Percentiles rank a stretch among this genome's conserved stretches.
Conservation (phyloP, 1,284 basidiomycete genomes). For the Leccinum subrobustum region DNA sequence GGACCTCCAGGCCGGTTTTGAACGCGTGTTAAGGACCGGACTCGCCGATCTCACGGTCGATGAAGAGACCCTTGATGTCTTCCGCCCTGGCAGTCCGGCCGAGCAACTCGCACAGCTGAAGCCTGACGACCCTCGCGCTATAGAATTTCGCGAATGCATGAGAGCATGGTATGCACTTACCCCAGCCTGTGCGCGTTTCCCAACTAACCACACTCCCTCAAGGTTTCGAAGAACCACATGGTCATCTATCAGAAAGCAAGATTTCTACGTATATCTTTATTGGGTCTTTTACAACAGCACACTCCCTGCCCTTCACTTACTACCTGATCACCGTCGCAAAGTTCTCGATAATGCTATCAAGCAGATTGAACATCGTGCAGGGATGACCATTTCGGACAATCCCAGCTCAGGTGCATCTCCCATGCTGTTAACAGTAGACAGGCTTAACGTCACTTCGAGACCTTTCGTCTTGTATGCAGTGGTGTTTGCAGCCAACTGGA, state of each 20-base stretch:
- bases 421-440: constrained; percentile 79
- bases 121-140: constrained; percentile 65
- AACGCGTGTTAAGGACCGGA: constrained; percentile 55
- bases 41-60: constrained; percentile 54
- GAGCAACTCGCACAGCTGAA: constrained; percentile 58
- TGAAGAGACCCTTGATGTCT: constrained; percentile 50
- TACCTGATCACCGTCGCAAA: constrained; percentile 45
- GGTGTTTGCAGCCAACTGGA: constrained; percentile 55
- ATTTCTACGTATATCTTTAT: constrained; percentile 78
- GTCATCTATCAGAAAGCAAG: constrained; percentile 64
- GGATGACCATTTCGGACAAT: constrained; percentile 63
- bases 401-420: constrained; percentile 55
- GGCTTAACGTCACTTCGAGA: constrained; percentile 64
- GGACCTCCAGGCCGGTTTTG: constrained; percentile 61
- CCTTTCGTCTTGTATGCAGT: constrained; percentile 73
- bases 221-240: constrained; percentile 77
- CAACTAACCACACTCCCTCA: constrained; percentile 11
- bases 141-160: constrained; percentile 73
- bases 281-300: constrained; percentile 80
- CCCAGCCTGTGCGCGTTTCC: neutral
- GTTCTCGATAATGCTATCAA: constrained; percentile 60
- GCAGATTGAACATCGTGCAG: constrained; percentile 73
- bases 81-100: constrained; percentile 59
- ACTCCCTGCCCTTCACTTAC: constrained; percentile 48
- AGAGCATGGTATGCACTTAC: constrained; percentile 50